Conservation (phyloP, 768 basidiomycete species). For the Lactifluus subvellereus region DNA sequence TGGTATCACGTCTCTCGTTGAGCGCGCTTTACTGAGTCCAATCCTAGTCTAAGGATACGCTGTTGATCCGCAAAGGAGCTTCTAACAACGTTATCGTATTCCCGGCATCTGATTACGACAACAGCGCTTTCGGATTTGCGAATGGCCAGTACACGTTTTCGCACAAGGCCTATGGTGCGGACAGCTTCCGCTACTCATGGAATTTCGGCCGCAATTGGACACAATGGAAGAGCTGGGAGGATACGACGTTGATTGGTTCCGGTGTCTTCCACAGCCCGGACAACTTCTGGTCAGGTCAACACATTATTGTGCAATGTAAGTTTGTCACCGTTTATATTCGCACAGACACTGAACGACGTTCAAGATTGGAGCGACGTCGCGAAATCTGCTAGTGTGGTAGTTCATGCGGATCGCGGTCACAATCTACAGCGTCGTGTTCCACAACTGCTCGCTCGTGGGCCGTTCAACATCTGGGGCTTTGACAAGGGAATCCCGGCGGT, state of each 20-base stretch:
- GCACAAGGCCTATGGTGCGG: constrained; percentile 82
- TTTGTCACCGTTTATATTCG: constrained; percentile 14
- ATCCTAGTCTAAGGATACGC: constrained; percentile 56
- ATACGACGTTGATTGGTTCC: constrained; percentile 56
- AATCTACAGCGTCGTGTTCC: constrained; percentile 68
- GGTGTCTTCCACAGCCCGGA: constrained; percentile 43
- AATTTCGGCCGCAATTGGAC: constrained; percentile 86
- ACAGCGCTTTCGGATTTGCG: constrained; percentile 47
- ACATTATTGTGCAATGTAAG: constrained; percentile 87
- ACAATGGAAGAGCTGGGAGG: constrained; percentile 76
- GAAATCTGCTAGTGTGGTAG: constrained; percentile 54
- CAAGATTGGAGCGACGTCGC: constrained; percentile 75
- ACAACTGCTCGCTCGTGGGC: constrained; percentile 80
- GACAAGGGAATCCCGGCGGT: constrained; percentile 71
- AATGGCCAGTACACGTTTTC: constrained; percentile 67
- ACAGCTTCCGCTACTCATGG: constrained; percentile 79
- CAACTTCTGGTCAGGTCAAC: constrained; percentile 75
- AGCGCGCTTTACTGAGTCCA: neutral
- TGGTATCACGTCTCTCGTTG: constrained; percentile 25
- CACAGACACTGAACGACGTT: neutral
- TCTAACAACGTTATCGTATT: constrained; percentile 80
- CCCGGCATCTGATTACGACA: constrained; percentile 75
- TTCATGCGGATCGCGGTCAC: constrained; percentile 73
- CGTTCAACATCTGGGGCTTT: constrained; percentile 89
- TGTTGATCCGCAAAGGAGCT: constrained; percentile 76